Percentiles rank a stretch among this genome's conserved stretches.
These are phyloP conservation scores for Sisymbrium altissimum DNA, from an alignment of 345 rosid species.

Conservation along the genomic window DNA sequence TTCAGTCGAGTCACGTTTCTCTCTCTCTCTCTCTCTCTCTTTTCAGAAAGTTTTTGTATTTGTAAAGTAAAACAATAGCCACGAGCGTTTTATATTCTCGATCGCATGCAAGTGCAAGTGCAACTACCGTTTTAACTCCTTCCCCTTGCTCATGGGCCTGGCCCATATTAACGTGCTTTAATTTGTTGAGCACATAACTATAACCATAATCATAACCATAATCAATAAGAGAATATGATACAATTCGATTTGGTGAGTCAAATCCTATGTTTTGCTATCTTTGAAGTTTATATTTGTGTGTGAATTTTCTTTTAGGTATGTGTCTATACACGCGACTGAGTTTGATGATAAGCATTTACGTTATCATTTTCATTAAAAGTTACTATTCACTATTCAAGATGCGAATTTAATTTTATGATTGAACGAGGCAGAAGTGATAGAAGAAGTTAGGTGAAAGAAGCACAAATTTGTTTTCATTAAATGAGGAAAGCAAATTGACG, in stretches of 20 bases:
- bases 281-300: neutral
- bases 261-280: neutral
- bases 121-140: neutral
- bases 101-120: too few species aligned
- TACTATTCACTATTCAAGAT: neutral
- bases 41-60: neutral
- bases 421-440: constrained; percentile 6
- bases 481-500: constrained; percentile 28
- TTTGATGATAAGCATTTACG: neutral
- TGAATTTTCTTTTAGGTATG: neutral
- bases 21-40: constrained; percentile 4
- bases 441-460: constrained; percentile 24
- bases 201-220: too few species aligned
- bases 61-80: neutral
- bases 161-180: constrained; percentile 12
- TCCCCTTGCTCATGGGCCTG: neutral
- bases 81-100: constrained; percentile 12
- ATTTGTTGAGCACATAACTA: neutral
- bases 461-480: constrained; percentile 3
- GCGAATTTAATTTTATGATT: constrained; percentile 2
- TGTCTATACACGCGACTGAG: neutral
- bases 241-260: neutral
- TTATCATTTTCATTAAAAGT: neutral
- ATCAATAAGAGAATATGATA: neutral
- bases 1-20: neutral